Conservation (phyloP, 2,329 filamentous ascomycete species). For the Scleromitrula shiraiana region DNA sequence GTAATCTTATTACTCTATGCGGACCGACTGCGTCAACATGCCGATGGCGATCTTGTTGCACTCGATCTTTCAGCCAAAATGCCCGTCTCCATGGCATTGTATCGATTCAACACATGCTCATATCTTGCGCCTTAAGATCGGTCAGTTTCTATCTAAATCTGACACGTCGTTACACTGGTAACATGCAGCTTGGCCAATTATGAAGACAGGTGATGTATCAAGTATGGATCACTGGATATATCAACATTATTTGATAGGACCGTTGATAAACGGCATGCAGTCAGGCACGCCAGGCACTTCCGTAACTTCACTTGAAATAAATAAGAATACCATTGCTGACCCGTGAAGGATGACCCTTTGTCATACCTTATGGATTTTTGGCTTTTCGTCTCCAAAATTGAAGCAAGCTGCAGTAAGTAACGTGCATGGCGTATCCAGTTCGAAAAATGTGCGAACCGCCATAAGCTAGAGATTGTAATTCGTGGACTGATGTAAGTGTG, state of each 20-base stretch:
- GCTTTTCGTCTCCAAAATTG: slow-evolving; percentile 1
- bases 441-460: background rate
- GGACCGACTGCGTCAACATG: background rate
- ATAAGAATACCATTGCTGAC: background rate
- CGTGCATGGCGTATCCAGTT: background rate
- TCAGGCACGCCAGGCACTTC: background rate
- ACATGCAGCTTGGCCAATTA: background rate
- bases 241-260: background rate
- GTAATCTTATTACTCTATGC: background rate
- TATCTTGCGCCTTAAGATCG: background rate
- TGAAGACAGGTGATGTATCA: background rate
- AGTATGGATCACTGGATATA: background rate
- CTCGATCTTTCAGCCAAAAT: slow-evolving; percentile 1
- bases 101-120: background rate
- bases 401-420: background rate
- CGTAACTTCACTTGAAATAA: background rate
- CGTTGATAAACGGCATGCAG: slow-evolving; percentile 3
- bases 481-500: background rate
- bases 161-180: background rate
- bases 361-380: background rate
- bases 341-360: background rate
- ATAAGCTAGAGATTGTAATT: slow-evolving; percentile 4
- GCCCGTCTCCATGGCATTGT: background rate
- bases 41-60: slow-evolving; percentile 3
- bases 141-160: slow-evolving; percentile 2